Evolutionary conservation across 2,329 filamentous ascomycete genomes (phyloP).

Genomic region (Diaporthe sp.): DNA sequence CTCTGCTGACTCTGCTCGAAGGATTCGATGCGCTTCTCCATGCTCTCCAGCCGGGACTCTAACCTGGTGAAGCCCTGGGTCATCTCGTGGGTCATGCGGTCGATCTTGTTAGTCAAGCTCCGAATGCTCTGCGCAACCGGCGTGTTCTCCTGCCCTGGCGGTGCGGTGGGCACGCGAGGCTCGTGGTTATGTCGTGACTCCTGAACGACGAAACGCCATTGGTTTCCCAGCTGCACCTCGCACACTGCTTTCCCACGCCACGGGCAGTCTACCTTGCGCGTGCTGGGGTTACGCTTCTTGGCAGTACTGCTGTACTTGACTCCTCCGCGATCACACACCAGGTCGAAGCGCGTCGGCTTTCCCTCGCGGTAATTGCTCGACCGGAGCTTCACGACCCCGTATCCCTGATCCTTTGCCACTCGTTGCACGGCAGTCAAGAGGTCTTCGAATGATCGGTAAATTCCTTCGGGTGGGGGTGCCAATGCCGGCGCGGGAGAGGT

Average conservation of each 20-base stretch:
- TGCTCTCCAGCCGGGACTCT: conserved; percentile 62
- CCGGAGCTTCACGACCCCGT: conserved; percentile 72
- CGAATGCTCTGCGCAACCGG: conserved; percentile 70
- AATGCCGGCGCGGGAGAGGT: conserved; percentile 62
- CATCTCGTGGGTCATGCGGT: conserved; percentile 70
- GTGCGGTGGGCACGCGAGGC: conserved; percentile 65
- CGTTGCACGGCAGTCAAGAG: conserved; percentile 69
- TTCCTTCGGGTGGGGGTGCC: conserved; percentile 70
- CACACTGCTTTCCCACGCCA: conserved; percentile 75
- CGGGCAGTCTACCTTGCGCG: conserved; percentile 73
- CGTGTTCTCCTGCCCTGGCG: conserved; percentile 68
- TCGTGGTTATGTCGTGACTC: conserved; percentile 73
- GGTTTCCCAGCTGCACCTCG: conserved; percentile 72
- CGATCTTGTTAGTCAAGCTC: conserved; percentile 70
- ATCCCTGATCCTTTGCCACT: conserved; percentile 72
- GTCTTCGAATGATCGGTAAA: conserved; percentile 71
- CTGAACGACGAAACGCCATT: conserved; percentile 74
- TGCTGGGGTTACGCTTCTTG: conserved; percentile 74
- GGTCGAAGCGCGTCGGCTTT: conserved; percentile 72
- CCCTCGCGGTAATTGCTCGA: conserved; percentile 74
- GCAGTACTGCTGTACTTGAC: conserved; percentile 75
- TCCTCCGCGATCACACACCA: conserved; percentile 73
- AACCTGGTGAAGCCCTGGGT: conserved; percentile 64
- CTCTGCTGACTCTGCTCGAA: conserved; percentile 56
- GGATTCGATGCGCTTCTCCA: conserved; percentile 64